Evolutionary conservation across 2,329 filamentous ascomycete genomes (phyloP), one percentile per base, ranked within the genome.

Genomic region (Penicillium sp.): DNA sequence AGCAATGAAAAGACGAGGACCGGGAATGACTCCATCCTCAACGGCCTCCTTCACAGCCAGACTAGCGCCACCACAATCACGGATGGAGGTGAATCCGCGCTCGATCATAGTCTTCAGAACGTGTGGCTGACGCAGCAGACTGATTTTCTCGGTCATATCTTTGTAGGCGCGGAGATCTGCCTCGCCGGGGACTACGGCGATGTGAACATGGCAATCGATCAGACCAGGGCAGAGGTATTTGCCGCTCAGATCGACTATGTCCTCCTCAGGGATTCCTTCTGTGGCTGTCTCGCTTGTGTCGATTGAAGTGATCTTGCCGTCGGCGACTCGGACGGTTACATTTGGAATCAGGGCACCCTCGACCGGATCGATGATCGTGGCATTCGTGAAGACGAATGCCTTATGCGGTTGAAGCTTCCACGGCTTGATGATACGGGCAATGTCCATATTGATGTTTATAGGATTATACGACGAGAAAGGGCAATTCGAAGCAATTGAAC

Each of bases 11-110:
- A 87, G 66, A 11, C 83, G 71, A 0, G 84, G 85, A 0, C 84
- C 84, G 1, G 79, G 78, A 39, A 83, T 77, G 0, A 86, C 75
- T 2, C 79, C 79, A n/a, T 87, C 82, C 1, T 75, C 77, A 16
- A 87, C 76, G 1, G 84, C 83, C 61, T 86, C 61, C 35, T 70
- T 70, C 31, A 87, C 72, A 1, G 84, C 81, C 0, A 81, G 69
- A 0, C 76, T 74, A 1, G 84, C 84, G 4, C 85, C 85, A 0
- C 84, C 84, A 33, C 81, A 84, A 65, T 87, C 84, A 3, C 85
- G 78, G 3, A 84, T 76, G 1, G 76, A 82, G 1, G 85, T 87
- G 71, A 86, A 87, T 1, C 85, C 84, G 19, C 84, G 78, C 42
- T 72, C 68, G 0, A 87, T 76, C 72, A 85, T 86, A 55, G 82